These are phyloP conservation scores for Psilocybe tampanensis DNA, from an alignment of 768 basidiomycete species.

Conservation along the genomic window DNA sequence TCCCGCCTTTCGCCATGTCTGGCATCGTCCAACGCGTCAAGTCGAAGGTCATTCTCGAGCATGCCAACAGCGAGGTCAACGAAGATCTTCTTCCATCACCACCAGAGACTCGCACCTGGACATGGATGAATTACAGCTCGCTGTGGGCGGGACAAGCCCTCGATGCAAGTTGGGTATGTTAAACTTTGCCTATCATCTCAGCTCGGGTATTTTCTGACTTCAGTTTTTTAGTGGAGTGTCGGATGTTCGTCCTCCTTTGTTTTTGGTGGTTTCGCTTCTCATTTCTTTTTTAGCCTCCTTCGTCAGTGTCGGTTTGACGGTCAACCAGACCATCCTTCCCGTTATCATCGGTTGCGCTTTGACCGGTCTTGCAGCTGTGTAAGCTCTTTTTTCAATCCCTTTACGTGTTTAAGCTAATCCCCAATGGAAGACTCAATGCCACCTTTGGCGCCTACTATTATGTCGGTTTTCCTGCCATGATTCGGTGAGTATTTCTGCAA, in stretches of 20 bases:
- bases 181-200: neutral
- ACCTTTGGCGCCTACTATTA: conserved; percentile 18
- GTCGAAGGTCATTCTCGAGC: conserved; percentile 9
- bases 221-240: conserved; percentile 13
- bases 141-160: conserved; percentile 18
- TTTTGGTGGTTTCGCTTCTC: neutral
- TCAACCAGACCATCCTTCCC: conserved; percentile 12
- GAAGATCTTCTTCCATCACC: conserved; percentile 16
- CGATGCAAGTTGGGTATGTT: conserved; percentile 16
- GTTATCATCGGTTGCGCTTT: conserved; percentile 12
- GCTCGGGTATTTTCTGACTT: neutral
- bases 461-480: conserved; percentile 18
- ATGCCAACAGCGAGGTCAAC: conserved; percentile 9
- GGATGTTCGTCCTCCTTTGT: conserved; percentile 8
- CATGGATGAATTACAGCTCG: conserved; percentile 17
- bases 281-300: conserved; percentile 8
- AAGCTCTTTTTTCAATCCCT: neutral
- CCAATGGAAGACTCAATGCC: conserved; percentile 11
- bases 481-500: conserved; percentile 6
- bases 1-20: neutral
- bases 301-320: conserved; percentile 16
- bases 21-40: conserved; percentile 7
- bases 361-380: conserved; percentile 15
- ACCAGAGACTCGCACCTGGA: conserved; percentile 13
- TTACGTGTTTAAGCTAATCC: neutral